These are phyloP conservation scores for Sicyos edulis DNA, from an alignment of 306 rosid species.

Conservation along the genomic window DNA sequence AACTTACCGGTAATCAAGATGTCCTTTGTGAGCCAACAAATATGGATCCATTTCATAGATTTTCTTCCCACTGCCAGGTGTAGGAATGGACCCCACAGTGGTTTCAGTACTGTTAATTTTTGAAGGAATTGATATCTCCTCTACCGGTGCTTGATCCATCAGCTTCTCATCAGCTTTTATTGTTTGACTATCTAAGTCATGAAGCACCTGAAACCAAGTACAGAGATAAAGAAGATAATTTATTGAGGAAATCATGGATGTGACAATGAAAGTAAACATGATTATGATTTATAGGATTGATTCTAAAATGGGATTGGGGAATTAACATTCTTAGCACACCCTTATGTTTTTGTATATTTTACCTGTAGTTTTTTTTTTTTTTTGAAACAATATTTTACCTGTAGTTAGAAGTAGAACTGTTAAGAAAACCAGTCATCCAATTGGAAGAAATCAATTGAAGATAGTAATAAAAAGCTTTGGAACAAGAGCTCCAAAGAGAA, in stretches of 20 bases:
- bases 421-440: neutral
- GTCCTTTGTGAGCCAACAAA: slow-evolving; percentile 42
- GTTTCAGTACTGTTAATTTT: slow-evolving; percentile 28
- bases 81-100: slow-evolving; percentile 44
- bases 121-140: slow-evolving; percentile 34
- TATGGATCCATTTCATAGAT: slow-evolving; percentile 76
- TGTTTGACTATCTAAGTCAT: slow-evolving; percentile 38
- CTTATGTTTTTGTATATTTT: neutral
- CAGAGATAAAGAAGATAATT: neutral
- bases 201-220: slow-evolving; percentile 31
- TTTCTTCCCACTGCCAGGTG: slow-evolving; percentile 72
- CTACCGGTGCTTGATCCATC: slow-evolving; percentile 33
- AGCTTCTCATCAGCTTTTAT: slow-evolving; percentile 37
- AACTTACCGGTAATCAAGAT: slow-evolving; percentile 88
- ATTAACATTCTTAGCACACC: neutral
- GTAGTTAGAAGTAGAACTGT: neutral
- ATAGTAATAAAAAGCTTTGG: neutral
- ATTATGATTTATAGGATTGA: neutral
- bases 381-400: no score
- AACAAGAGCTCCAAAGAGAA: slow-evolving; percentile 3
- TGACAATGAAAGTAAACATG: neutral
- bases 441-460: neutral
- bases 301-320: neutral
- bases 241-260: neutral
- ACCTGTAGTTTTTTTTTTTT: neutral